Evolutionary conservation across 2,329 filamentous ascomycete species (phyloP).

Genomic region (Cladophialophora exuberans): DNA sequence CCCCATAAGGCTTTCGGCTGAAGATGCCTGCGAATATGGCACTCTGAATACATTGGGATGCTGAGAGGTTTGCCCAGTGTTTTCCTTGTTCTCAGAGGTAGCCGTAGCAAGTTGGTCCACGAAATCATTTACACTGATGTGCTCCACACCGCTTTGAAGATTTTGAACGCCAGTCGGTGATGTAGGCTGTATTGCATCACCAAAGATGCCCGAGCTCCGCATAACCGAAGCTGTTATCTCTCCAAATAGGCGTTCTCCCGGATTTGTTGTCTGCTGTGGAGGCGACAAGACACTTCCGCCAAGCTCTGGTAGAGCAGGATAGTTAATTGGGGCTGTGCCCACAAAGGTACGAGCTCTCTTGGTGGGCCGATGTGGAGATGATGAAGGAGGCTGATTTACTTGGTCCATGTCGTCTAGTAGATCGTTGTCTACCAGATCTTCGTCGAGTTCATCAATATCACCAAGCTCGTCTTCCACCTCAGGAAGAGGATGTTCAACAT

Average conservation of each 20-base stretch:
- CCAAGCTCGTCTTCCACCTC: slow-evolving; percentile 47
- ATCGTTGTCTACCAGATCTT: slow-evolving; percentile 35
- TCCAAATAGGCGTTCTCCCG: slow-evolving; percentile 57
- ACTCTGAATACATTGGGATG: slow-evolving; percentile 44
- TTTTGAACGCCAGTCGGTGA: slow-evolving; percentile 19
- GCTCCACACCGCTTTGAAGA: slow-evolving; percentile 34
- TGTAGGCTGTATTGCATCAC: slow-evolving; percentile 25
- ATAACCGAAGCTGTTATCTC: slow-evolving; percentile 62
- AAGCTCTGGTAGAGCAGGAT: slow-evolving; percentile 45
- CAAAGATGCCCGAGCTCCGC: slow-evolving; percentile 55
- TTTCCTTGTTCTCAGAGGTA: slow-evolving; percentile 36
- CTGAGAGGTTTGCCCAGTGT: slow-evolving; percentile 39
- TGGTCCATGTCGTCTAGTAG: slow-evolving; percentile 28
- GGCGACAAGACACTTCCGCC: slow-evolving; percentile 41
- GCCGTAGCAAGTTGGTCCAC: slow-evolving; percentile 32
- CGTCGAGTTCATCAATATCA: slow-evolving; percentile 40
- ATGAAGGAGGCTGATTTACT: slow-evolving; percentile 28
- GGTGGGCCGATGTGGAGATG: slow-evolving; percentile 34
- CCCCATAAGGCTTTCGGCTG: slow-evolving; percentile 52
- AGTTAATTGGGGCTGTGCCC: slow-evolving; percentile 36
- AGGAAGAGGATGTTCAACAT: slow-evolving; percentile 46
- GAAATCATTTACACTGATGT: slow-evolving; percentile 44
- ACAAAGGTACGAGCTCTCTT: slow-evolving; percentile 37
- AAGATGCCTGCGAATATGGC: slow-evolving; percentile 39
- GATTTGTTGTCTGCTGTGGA: slow-evolving; percentile 29